Conservation (phyloP, 495 filamentous ascomycete genomes). For the Filosporella fistucella region DNA sequence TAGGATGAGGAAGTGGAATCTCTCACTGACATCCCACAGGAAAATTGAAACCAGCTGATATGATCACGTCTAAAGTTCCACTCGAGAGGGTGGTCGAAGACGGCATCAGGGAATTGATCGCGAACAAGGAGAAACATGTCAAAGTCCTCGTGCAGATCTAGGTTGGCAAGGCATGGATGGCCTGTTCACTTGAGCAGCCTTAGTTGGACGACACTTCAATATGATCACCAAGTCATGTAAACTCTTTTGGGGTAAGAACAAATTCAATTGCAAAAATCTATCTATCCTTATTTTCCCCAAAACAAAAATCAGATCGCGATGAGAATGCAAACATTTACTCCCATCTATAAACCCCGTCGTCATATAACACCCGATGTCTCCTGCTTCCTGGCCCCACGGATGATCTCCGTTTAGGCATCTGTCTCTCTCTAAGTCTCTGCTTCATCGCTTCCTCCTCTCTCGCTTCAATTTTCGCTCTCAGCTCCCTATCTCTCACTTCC, state of each 20-base stretch:
- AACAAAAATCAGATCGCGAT: no score
- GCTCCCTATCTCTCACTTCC: constrained; percentile 5
- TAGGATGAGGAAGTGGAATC: no score
- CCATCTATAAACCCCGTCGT: constrained; percentile 23
- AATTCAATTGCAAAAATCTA: no score
- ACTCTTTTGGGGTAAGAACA: no score
- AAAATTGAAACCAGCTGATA: constrained; percentile 44
- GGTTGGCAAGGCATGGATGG: background rate
- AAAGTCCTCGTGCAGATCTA: constrained; percentile 47
- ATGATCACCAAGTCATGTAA: no score
- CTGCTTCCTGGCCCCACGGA: constrained; percentile 12
- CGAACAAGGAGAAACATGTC: constrained; percentile 53
- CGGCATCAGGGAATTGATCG: constrained; percentile 49
- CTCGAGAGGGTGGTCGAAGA: constrained; percentile 52
- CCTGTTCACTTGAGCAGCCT: no score
- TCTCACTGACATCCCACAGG: no score
- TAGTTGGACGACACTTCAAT: no score
- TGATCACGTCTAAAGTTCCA: constrained; percentile 54
- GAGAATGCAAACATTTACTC: constrained; percentile 16
- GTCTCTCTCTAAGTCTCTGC: constrained; percentile 20
- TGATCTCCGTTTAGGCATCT: constrained; percentile 16
- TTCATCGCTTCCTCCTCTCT: constrained; percentile 17
- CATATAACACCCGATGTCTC: constrained; percentile 22
- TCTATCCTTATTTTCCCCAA: no score
- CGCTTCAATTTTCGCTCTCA: background rate